Evolutionary conservation across 1,139 yeast species (phyloP).

Genomic region (Lodderomyces parapsilosis): DNA sequence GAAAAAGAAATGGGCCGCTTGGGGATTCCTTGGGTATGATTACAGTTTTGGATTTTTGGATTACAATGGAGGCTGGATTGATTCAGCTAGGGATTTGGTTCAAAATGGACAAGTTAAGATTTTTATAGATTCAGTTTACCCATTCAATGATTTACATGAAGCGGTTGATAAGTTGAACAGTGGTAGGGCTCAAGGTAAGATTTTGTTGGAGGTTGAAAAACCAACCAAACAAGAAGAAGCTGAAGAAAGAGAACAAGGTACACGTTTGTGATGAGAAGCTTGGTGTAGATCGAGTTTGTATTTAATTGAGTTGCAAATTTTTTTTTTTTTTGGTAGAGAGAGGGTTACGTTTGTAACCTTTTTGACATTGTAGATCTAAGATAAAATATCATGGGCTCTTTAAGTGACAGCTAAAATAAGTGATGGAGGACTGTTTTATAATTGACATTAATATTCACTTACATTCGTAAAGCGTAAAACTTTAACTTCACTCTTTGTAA

Average conservation of each 20-base stretch:
- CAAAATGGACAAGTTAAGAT: slow-evolving; percentile 42
- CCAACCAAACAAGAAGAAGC: slow-evolving; percentile 1
- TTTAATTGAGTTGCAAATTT: too few relatives aligned
- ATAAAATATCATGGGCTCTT: too few relatives aligned
- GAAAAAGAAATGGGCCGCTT: slow-evolving; percentile 4
- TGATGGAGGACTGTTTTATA: too few relatives aligned
- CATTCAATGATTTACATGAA: slow-evolving; percentile 45
- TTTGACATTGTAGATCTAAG: too few relatives aligned
- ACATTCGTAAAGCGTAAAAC: too few relatives aligned
- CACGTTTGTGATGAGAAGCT: too few relatives aligned
- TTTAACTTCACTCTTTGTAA: too few relatives aligned
- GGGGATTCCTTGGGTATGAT: slow-evolving; percentile 15
- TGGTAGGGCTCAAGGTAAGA: slow-evolving; percentile 61
- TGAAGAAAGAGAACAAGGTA: background rate
- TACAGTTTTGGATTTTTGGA: slow-evolving; percentile 11
- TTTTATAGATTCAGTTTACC: slow-evolving; percentile 52
- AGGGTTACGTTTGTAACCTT: background rate
- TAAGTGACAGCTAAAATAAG: too few relatives aligned
- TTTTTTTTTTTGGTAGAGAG: too few relatives aligned
- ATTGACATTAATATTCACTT: too few relatives aligned
- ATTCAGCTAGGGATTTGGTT: slow-evolving; percentile 25
- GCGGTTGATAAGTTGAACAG: slow-evolving; percentile 49
- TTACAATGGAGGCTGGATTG: slow-evolving; percentile 5
- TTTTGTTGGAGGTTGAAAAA: slow-evolving; percentile 21
- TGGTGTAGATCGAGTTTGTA: too few relatives aligned